Conservation (phyloP, 83 land plant species). For the Picea abies region DNA sequence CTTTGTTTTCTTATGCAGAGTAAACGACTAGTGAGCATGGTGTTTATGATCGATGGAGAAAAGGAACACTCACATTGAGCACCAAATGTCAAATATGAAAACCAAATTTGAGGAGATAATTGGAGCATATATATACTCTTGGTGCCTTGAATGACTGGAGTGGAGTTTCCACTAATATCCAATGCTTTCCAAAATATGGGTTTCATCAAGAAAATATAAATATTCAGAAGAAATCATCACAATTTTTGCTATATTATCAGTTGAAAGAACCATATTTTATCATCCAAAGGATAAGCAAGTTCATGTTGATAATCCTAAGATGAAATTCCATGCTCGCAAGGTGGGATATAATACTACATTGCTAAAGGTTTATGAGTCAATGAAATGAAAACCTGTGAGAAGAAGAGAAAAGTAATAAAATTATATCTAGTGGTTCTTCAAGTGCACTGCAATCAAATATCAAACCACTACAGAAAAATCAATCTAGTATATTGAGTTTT, state of each 20-base stretch:
- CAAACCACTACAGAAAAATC: slow-evolving; percentile 8
- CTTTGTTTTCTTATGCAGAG: too few relatives aligned
- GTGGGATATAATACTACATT: slow-evolving; percentile 97
- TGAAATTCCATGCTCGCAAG: slow-evolving; percentile 95
- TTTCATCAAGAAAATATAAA: slow-evolving; percentile 90
- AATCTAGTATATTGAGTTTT: not conserved
- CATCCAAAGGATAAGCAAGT: slow-evolving; percentile 99
- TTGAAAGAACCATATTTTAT: slow-evolving; percentile 95
- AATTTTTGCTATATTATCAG: slow-evolving; percentile 90
- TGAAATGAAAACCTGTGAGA: not conserved
- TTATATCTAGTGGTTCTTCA: slow-evolving; percentile 5
- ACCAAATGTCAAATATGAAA: too few relatives aligned
- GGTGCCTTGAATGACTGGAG: slow-evolving; percentile 89
- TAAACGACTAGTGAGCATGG: too few relatives aligned
- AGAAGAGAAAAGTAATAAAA: slow-evolving; percentile 14
- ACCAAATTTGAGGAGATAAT: too few relatives aligned
- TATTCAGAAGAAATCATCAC: slow-evolving; percentile 91
- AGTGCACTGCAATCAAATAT: slow-evolving; percentile 1
- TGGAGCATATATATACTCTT: slow-evolving; percentile 91
- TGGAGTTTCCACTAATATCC: slow-evolving; percentile 98
- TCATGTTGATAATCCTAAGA: slow-evolving; percentile 96
- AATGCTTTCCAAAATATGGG: slow-evolving; percentile 98
- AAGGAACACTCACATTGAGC: too few relatives aligned
- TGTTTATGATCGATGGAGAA: too few relatives aligned
- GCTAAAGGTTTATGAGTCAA: slow-evolving; percentile 54